A percentile compares a stretch with the other conserved stretches of the same genome.
These are phyloP conservation scores for Pleurotus eryngii DNA, from an alignment of 768 basidiomycete genomes.

Conservation along the genomic window DNA sequence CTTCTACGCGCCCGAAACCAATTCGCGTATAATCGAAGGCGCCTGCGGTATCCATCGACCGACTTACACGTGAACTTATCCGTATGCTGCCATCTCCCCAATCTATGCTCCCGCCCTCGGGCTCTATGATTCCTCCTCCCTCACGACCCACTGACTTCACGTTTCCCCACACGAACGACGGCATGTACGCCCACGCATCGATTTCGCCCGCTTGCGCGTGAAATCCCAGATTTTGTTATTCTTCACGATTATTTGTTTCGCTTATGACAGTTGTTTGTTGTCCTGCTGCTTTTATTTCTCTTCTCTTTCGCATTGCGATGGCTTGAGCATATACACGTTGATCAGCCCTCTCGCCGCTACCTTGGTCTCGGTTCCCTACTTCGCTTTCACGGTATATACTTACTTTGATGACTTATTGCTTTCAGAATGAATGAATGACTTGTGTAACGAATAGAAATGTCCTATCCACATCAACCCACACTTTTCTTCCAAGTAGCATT, in stretches of 20 bases:
- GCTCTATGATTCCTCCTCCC: neutral
- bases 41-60: slow-evolving; percentile 13
- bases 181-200: no score
- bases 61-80: slow-evolving; percentile 18
- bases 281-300: neutral
- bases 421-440: neutral
- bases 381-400: neutral
- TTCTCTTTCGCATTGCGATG: neutral
- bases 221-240: neutral
- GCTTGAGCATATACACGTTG: neutral
- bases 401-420: neutral
- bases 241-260: neutral
- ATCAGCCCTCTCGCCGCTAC: neutral
- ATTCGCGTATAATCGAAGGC: slow-evolving; percentile 18
- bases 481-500: neutral
- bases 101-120: neutral
- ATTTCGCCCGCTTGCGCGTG: no score
- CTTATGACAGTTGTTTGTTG: no score
- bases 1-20: slow-evolving; percentile 35
- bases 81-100: neutral
- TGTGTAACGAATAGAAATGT: slow-evolving; percentile 7
- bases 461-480: neutral
- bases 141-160: neutral
- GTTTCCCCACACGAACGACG: neutral
- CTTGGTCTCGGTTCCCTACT: neutral